A percentile compares a stretch with the other conserved stretches of the same genome.
phyloP scores from a whole-genome alignment of 495 filamentous ascomycete species.

The Letharia lupina region DNA sequence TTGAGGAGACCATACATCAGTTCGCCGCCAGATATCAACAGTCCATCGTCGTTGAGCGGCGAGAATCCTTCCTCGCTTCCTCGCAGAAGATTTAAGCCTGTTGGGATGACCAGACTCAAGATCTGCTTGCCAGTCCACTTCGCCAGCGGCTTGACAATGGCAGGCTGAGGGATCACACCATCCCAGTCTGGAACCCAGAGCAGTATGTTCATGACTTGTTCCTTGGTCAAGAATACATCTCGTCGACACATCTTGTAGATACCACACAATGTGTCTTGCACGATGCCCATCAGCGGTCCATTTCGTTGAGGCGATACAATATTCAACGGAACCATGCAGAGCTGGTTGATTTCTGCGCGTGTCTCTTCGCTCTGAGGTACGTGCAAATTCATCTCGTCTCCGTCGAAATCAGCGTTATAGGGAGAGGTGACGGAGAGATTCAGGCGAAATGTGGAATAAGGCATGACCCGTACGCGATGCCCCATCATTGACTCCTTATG shows the following conservation, averaged over 20 bases:
- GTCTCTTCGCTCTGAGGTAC: constrained; percentile 96
- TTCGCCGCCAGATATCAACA: constrained; percentile 79
- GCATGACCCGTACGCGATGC: constrained; percentile 95
- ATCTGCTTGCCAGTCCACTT: constrained; percentile 99
- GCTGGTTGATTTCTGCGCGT: constrained; percentile 80
- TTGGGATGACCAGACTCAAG: constrained; percentile 82
- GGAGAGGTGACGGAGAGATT: constrained; percentile 96
- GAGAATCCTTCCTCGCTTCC: constrained; percentile 45
- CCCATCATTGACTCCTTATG: constrained; percentile 99
- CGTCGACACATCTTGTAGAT: constrained; percentile 93
- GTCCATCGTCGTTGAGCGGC: constrained; percentile 68
- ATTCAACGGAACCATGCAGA: constrained; percentile 93
- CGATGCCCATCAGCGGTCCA: constrained; percentile 97
- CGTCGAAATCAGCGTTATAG: constrained; percentile 99
- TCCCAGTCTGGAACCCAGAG: constrained; percentile 98
- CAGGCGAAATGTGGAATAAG: constrained; percentile 93
- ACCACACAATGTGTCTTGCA: constrained; percentile 93
- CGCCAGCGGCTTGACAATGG: constrained; percentile 82
- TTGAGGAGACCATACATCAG: constrained; percentile 80
- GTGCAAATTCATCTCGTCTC: constrained; percentile 99
- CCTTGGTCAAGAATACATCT: constrained; percentile 81
- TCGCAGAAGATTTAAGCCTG: constrained; percentile 72
- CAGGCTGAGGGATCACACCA: constrained; percentile 81
- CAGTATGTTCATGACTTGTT: constrained; percentile 90
- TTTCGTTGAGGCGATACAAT: constrained; percentile 98